A percentile compares a stretch with the other conserved stretches of the same genome.
Evolutionary conservation across 768 basidiomycete species (phyloP).

Genomic region (Dioszegia hungarica): DNA sequence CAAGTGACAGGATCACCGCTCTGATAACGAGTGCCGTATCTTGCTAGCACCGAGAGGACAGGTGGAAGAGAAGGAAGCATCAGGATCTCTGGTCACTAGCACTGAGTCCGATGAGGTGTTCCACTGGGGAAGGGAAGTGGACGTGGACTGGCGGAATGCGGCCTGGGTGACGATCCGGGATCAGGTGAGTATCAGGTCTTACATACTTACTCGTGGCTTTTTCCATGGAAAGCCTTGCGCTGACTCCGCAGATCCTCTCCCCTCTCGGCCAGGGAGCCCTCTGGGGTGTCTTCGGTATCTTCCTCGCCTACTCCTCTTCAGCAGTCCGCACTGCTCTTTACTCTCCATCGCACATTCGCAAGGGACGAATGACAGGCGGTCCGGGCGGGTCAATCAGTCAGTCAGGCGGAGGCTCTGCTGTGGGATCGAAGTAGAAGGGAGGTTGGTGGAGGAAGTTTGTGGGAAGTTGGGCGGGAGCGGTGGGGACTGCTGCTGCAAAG

Average conservation of each 20-base stretch:
- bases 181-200: conserved; percentile 38
- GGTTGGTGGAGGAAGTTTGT: conserved; percentile 47
- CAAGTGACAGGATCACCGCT: too few relatives aligned
- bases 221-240: too few relatives aligned
- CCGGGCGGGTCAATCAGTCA: conserved; percentile 15
- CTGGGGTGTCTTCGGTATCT: conserved; percentile 43
- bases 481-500: conserved; percentile 39
- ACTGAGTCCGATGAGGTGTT: conserved; percentile 44
- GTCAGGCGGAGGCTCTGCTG: conserved; percentile 33
- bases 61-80: too few relatives aligned
- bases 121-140: conserved; percentile 43
- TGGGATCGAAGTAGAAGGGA: conserved; percentile 13
- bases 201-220: neutral
- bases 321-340: conserved; percentile 32
- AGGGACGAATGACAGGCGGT: conserved; percentile 40
- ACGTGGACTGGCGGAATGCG: conserved; percentile 42
- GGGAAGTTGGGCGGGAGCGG: conserved; percentile 40
- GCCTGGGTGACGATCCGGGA: conserved; percentile 45
- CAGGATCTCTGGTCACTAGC: conserved; percentile 16
- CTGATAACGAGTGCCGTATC: too few relatives aligned
- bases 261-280: conserved; percentile 44
- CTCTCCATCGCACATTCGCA: conserved; percentile 29
- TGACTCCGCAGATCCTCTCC: conserved; percentile 33
- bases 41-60: too few relatives aligned
- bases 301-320: conserved; percentile 27